Percentiles rank a stretch among this genome's conserved stretches.
Conservation (phyloP, 345 rosid genomes). For the Corymbia maculata region DNA sequence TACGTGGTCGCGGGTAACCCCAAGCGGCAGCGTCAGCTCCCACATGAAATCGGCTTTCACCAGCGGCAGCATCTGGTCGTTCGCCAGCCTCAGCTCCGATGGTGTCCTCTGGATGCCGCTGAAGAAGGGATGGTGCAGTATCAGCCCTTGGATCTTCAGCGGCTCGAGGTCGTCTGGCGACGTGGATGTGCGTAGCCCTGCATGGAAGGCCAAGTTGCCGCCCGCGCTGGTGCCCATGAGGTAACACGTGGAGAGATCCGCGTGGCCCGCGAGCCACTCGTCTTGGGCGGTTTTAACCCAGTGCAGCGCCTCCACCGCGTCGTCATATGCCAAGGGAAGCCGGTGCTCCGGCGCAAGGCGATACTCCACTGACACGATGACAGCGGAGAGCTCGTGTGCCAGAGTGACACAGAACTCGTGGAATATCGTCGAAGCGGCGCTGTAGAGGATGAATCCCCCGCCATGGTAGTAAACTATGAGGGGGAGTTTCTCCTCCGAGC, state of each 20-base stretch:
- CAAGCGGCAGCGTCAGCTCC: constrained; percentile 43
- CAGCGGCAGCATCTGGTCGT: constrained; percentile 17
- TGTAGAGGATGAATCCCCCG: constrained; percentile 43
- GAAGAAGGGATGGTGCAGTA: constrained; percentile 51
- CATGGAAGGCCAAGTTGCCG: constrained; percentile 42
- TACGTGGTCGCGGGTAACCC: constrained; percentile 47
- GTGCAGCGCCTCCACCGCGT: constrained; percentile 33
- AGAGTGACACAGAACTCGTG: constrained; percentile 29
- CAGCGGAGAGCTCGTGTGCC: constrained; percentile 12
- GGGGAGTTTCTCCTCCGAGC: constrained; percentile 26
- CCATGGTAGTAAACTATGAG: constrained; percentile 51
- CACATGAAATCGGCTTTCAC: constrained; percentile 29
- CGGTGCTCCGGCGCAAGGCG: constrained; percentile 66
- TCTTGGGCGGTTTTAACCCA: constrained; percentile 21
- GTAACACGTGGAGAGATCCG: constrained; percentile 22
- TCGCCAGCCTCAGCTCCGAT: constrained; percentile 29
- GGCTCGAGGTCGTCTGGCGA: constrained; percentile 10
- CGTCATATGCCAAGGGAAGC: constrained; percentile 60
- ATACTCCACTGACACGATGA: constrained; percentile 39
- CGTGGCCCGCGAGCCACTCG: constrained; percentile 24
- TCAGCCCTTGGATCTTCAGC: constrained; percentile 51
- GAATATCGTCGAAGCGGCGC: neutral
- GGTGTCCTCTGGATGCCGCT: constrained; percentile 34
- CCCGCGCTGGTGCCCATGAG: constrained; percentile 58
- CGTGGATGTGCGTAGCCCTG: constrained; percentile 20